phyloP scores from a whole-genome alignment of 1,139 yeast genomes.

The Suhomyces ambrosiae region DNA sequence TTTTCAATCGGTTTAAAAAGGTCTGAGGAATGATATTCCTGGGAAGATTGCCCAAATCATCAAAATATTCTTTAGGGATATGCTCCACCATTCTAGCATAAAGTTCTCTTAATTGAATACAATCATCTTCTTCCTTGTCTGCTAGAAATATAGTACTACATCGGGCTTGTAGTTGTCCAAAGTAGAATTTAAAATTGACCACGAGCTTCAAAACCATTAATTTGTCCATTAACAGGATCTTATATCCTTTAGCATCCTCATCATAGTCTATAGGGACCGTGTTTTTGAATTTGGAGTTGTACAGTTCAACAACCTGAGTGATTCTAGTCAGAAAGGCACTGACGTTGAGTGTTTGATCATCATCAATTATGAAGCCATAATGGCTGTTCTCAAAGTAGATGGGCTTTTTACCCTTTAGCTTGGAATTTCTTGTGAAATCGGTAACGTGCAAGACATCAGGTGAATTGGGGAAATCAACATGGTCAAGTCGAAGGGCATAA shows the following conservation, averaged over 20 bases:
- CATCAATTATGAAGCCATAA: conserved; percentile 4
- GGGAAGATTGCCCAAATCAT: conserved; percentile 5
- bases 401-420: conserved; percentile 1
- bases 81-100: conserved; percentile 7
- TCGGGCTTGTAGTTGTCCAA: conserved; percentile 11
- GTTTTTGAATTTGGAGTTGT: conserved; percentile 1
- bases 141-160: conserved; percentile 2
- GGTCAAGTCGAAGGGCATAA: conserved; percentile 11
- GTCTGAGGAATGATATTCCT: conserved; percentile 6
- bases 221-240: conserved; percentile 4
- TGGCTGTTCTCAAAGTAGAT: background rate
- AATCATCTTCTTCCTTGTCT: conserved; percentile 1
- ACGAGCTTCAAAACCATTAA: conserved; percentile 12
- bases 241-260: conserved; percentile 1
- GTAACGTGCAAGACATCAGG: conserved; percentile 15
- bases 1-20: conserved; percentile 4
- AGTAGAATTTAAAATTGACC: conserved; percentile 9
- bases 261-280: conserved; percentile 1
- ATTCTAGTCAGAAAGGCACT: conserved; percentile 6
- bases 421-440: conserved; percentile 11
- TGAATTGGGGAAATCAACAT: conserved; percentile 1
- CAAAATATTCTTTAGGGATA: conserved; percentile 11
- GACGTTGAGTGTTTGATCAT: conserved; percentile 11
- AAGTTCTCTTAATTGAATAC: conserved; percentile 4
- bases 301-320: background rate